phyloP scores from a whole-genome alignment of 1,139 yeast genomes.

The Wickerhamomyces sp. region DNA sequence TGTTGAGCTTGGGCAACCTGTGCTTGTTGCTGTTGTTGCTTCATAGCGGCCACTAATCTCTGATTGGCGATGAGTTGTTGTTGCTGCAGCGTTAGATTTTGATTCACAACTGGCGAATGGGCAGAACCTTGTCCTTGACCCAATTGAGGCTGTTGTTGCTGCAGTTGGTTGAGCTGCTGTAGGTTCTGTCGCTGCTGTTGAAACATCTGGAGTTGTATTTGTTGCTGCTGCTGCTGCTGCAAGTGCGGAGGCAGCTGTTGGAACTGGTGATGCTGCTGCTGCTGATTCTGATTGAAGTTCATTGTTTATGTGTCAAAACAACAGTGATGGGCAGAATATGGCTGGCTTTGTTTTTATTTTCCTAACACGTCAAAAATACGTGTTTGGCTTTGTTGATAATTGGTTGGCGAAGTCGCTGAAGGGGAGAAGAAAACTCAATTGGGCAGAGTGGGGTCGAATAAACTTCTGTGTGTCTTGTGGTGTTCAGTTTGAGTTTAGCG shows the following conservation, averaged over 20 bases:
- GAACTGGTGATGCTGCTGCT: slow-evolving; percentile 2
- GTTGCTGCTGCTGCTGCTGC: slow-evolving; percentile 15
- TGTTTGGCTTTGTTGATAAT: neutral
- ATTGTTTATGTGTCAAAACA: slow-evolving; percentile 2
- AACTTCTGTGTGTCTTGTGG: neutral
- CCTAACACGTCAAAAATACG: neutral
- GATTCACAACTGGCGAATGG: neutral
- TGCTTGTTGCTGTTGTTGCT: slow-evolving; percentile 3
- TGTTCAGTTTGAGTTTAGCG: no score
- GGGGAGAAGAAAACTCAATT: no score
- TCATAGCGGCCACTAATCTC: slow-evolving; percentile 2
- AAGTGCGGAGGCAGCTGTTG: slow-evolving; percentile 14
- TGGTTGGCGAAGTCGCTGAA: slow-evolving; percentile 2
- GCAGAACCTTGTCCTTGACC: slow-evolving; percentile 6
- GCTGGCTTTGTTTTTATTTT: slow-evolving; percentile 1
- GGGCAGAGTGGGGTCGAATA: neutral
- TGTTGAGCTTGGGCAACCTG: slow-evolving; percentile 22
- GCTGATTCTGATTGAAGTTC: slow-evolving; percentile 8
- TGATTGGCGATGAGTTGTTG: slow-evolving; percentile 5
- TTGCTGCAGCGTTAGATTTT: slow-evolving; percentile 8
- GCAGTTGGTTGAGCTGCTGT: slow-evolving; percentile 13
- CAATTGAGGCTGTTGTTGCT: slow-evolving; percentile 20
- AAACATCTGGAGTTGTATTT: slow-evolving; percentile 29
- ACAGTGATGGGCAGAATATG: no score
- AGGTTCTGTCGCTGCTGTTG: slow-evolving; percentile 24